Evolutionary conservation across 768 basidiomycete genomes (phyloP), one percentile per base, ranked within the genome.

Genomic region (Pleurotus giganteus): DNA sequence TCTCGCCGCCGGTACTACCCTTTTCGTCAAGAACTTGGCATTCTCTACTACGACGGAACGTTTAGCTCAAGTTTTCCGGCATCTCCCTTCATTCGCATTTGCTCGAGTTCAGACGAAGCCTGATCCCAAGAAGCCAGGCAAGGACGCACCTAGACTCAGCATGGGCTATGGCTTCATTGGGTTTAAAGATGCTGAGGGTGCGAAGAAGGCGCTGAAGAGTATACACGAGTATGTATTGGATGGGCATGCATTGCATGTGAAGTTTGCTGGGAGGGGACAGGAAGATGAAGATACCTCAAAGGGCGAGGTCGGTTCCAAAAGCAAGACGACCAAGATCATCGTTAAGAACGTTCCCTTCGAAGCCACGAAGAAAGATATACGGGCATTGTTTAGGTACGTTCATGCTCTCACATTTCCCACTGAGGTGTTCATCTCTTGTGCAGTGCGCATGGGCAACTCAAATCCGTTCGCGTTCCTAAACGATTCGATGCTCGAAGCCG

Each of bases 281-380:
- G 89, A 84, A 31, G 84, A 82, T 47, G 67, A 63, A 34, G 71
- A 70, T 58, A 67, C 61, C 46, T 73, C 71, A 41, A 67, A 62
- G 13, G 74, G 65, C 28, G 74, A 68, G 54, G 70, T 65, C 23
- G 72, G 60, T 7, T 69, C 73, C 27, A 86, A 82, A 72, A 82
- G 79, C 47, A 79, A 79, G 56, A 88, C 89, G 58, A 50, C 47
- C 15, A 98, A 98, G 83, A 86, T 98, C 80, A 85, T 98, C 47
- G 93, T 98, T 61, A 98, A 98, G 83, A 99, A 99, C 63, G 81
- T 98, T 52, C 94, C 97, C 36, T 99, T 99, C 74, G 97, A 99
- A 70, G 92, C 89, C 42, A 88, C 88, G 39, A 92, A 89, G 76
- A 94, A 90, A 73, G 97, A 99, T 61, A 79, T 99, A 23, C 78